phyloP scores from a whole-genome alignment of 2,329 filamentous ascomycete genomes.

The Neonectria punicea region DNA sequence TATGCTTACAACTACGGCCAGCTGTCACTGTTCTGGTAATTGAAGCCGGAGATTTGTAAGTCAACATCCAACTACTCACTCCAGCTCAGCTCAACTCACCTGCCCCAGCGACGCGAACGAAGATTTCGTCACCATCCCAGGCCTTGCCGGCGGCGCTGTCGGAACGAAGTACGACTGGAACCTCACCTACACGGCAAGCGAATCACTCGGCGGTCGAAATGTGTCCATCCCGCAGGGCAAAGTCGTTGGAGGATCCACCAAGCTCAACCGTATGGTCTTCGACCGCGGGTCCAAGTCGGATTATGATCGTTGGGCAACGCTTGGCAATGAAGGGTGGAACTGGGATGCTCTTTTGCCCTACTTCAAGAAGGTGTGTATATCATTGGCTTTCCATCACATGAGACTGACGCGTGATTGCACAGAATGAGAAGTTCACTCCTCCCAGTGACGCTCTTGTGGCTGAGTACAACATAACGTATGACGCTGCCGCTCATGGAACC shows the following conservation, averaged over 20 bases:
- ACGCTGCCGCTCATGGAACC: slow-evolving; percentile 28
- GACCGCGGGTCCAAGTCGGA: slow-evolving; percentile 51
- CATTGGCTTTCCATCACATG: too few relatives aligned
- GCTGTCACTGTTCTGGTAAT: slow-evolving; percentile 34
- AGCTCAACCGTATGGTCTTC: slow-evolving; percentile 54
- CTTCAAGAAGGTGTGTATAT: slow-evolving; percentile 52
- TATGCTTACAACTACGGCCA: not conserved
- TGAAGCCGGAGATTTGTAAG: slow-evolving; percentile 39
- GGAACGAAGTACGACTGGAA: slow-evolving; percentile 42
- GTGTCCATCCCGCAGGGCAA: slow-evolving; percentile 39
- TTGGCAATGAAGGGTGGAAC: slow-evolving; percentile 58
- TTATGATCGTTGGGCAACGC: slow-evolving; percentile 56
- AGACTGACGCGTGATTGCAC: not conserved
- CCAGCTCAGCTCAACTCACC: not conserved
- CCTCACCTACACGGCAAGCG: slow-evolving; percentile 23
- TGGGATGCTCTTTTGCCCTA: slow-evolving; percentile 53
- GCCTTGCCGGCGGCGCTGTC: slow-evolving; percentile 35
- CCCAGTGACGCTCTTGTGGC: slow-evolving; percentile 21
- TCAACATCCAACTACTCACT: not conserved
- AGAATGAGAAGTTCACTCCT: slow-evolving; percentile 35
- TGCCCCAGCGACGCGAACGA: slow-evolving; percentile 28
- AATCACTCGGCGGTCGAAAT: slow-evolving; percentile 27
- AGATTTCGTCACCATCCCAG: slow-evolving; percentile 35
- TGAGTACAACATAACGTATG: slow-evolving; percentile 31
- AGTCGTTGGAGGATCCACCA: slow-evolving; percentile 54